Base-by-base conservation (phyloP, 2,329 filamentous ascomycete genomes). In the Polytolypa hystricis region DNA sequence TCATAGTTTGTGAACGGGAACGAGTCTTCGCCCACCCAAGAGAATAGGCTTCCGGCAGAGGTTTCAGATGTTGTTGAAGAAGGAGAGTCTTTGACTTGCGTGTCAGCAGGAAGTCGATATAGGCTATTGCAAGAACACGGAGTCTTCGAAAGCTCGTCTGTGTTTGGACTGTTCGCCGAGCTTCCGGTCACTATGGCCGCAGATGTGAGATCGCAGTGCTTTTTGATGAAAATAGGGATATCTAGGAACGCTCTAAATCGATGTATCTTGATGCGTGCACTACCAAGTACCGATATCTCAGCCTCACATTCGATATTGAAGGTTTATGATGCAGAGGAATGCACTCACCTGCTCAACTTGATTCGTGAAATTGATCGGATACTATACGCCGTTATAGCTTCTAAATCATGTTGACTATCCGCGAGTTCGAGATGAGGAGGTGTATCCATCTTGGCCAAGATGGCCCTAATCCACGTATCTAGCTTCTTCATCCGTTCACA, bases 241-340 rank as follows among this genome's bases (percentile, higher is more conserved):
- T 66, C 62, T 12, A 57, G 60, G 41, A 66, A 66, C 11, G 64
- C 64, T 28, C 61, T 50, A 37, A 65, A 65, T n/a, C 64, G 58
- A 39, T 66, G 62, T 1, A 57, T 51, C 47, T 66, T 66, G 20
- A 66, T 65, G 45, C 61, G 59, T 8, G 63, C 60, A 44, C 64
- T 66, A 40, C 27, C 23, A 26, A 17, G n/a, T n/a, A n/a, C 19
- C 7, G 4, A 19, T 17, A 5, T 12, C 8, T 35, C 9, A 30
- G 12, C 17, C 19, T 14, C 26, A 34, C 14, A 12, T 19, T 11
- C 15, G 5, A 10, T 35, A n/a, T 27, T 15, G n/a, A 6, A 28
- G 9, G 14, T 35, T 4, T n/a, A 19, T 9, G 26, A 27, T 8
- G 15, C 31, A 5, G 35, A 48, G 41, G 42, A 33, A 40, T 29